Base-by-base conservation (phyloP, 495 filamentous ascomycete genomes). In the Amorphotheca resinae region DNA sequence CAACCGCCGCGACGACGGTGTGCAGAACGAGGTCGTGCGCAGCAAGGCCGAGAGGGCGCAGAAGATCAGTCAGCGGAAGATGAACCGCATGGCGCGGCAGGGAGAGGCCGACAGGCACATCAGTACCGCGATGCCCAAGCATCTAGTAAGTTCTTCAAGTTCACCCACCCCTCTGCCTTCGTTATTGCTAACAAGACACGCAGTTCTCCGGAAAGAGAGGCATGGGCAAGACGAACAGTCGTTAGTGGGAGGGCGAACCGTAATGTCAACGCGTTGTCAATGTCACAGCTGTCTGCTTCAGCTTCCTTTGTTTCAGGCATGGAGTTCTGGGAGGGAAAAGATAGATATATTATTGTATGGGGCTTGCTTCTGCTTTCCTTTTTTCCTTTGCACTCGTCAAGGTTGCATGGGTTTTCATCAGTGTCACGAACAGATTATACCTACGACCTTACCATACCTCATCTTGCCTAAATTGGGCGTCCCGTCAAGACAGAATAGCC, bases 71-170 rank as follows among this genome's bases (percentile, higher is more conserved):
- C 91, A 98, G 78, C 86, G 87, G 73, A 85, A 86, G 79, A 95
- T 93, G 87, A 96, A 98, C 68, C 72, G 89, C 47, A 89, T 93
- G 83, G 91, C 91, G 33, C 77, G 88, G 59, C 79, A 84, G 70
- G 91, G 91, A 65, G 91, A 98, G 69, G 87, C 87, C 28, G 91
- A 98, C 76, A 73, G 91, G 58, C 93, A 96, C 66, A 80, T 79
- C 38, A 79, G 79, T 42, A 79, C 80, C 7, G 69, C 80, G 33
- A 64, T 93, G 59, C 77, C 83, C 39, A 98, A 93, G 68, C 88
- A 95, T 67, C 72, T 98, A 75, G 86, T 95, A 73, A 54, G 78
- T 72, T 46, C 35, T 17, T 0, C 44, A 33, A 17, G 37, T 33
- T 43, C 33, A 15, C 36, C 17, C 6, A 1, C 8, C 8, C 17